Base-by-base conservation (phyloP, 1,284 basidiomycete genomes). In the Macrocystidia cucumis region DNA sequence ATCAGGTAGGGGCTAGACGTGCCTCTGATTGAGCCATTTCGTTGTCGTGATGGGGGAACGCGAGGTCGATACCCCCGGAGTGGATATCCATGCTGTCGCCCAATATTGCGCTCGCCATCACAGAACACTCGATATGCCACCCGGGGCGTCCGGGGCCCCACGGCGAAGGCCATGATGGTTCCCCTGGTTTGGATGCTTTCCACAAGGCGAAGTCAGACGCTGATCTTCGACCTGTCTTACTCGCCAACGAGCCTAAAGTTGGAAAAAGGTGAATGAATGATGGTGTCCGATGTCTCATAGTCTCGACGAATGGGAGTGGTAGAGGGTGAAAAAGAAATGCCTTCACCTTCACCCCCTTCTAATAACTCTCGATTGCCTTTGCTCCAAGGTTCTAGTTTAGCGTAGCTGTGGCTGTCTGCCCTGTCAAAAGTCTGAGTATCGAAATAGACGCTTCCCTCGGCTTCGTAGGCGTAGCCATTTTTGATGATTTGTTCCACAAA, bases 61-160 rank as follows among this genome's bases (percentile, higher is more conserved):
- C 89, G 41, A 99, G 72, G 60, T 99, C 96, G 32, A 92, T 81
- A 9, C 96, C 96, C 31, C 96, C 96, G 4, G 91, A 96, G 57
- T 99, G 96, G 45, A 99, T 93, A 60, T 98, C 96, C 79, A 99
- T 92, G 40, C 81, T 83, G 39, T 86, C 74, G 5, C 96, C 96
- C 30, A 98, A 71, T 32, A 99, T 72, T 24, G 85, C 92, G 40
- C 81, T 89, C 9, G 93, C 95, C 96, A 99, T 99, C 29, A 98
- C 96, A 7, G 91, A 95, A 65, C 96, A 99, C 59, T 99, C 96
- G 40, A 99, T 98, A 57, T 99, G 96, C 96, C 96, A 99, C 7
- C 96, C 96, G 1, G 96, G 96, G 37, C 96, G 75, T n/a, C 96
- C 96, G 24, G 72, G 68, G 18, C 96, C 96, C 96, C 96, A 99